Evolutionary conservation across 192 early-diverging fungal genomes (phyloP).

Genomic region (Entomortierella parvispora): DNA sequence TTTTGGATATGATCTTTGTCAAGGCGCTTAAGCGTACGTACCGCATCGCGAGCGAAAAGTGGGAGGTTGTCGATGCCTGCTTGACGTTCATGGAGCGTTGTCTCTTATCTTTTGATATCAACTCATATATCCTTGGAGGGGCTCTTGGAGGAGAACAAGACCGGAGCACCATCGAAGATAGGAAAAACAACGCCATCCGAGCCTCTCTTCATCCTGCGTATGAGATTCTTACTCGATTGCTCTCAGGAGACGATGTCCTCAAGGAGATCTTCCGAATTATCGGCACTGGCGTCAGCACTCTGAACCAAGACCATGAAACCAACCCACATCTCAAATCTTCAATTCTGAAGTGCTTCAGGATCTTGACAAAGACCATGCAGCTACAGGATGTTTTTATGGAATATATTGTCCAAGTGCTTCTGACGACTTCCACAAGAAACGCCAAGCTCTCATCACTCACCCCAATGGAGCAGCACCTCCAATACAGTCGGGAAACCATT

Average conservation of each 20-base stretch:
- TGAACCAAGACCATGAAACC: conserved; percentile 60
- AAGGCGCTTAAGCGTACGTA: conserved; percentile 79
- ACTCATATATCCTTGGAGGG: conserved; percentile 26
- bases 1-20: conserved; percentile 86
- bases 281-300: conserved; percentile 64
- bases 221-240: conserved; percentile 77
- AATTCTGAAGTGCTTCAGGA: conserved; percentile 62
- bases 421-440: conserved; percentile 55
- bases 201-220: conserved; percentile 84
- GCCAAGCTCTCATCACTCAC: conserved; percentile 62
- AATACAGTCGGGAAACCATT: conserved; percentile 73
- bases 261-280: conserved; percentile 77
- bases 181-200: conserved; percentile 53
- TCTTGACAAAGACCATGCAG: conserved; percentile 73
- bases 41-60: conserved; percentile 73
- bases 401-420: conserved; percentile 58
- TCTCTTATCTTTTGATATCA: conserved; percentile 79
- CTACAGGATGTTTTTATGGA: conserved; percentile 80
- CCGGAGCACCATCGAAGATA: conserved; percentile 24
- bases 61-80: conserved; percentile 78
- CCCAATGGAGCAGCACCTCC: conserved; percentile 83
- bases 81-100: conserved; percentile 85
- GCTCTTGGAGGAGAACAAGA: conserved; percentile 26
- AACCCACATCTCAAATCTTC: conserved; percentile 53
- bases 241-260: conserved; percentile 80